Evolutionary conservation across 768 basidiomycete species (phyloP), one percentile per base, ranked within the genome.

Genomic region (Chlorophyllum brunneum): DNA sequence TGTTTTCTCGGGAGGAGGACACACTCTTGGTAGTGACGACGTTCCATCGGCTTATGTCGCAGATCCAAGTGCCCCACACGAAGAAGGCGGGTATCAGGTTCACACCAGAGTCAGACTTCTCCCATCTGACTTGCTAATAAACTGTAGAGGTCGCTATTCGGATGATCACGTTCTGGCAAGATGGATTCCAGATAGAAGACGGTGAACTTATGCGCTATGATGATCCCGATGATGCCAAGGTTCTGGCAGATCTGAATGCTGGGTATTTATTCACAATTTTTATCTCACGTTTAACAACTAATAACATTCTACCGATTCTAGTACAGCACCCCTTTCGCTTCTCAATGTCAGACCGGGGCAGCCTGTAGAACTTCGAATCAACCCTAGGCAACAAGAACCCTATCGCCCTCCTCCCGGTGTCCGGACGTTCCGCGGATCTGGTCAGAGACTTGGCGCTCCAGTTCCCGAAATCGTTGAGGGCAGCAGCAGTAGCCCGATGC

Each of bases 151-250:
- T 79, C 2, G 86, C 76, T 0, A 79, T 84, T 42, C 83, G 95
- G 7, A 77, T 80, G 50, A 71, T 98, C 37, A 94, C 87, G 0
- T 90, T 98, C 70, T 98, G 95, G 95, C 78, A 84, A 34, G 80
- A 98, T 54, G 97, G 97, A 0, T 98, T 97, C 68, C 85, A 85
- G 41, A 80, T 98, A 39, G 91, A 97, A 61, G 91, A 93, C 56
- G 92, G 93, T 4, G 84, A 85, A 26, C 71, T 98, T 49, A 79
- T 89, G 79, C 73, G 78, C 18, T 97, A 97, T 64, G 86, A 89
- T 51, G 83, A 94, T 55, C 89, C 91, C 0, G 74, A 71, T 15
- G 83, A 93, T 57, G 74, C 80, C 36, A 76, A 78, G 48, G 67
- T 92, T 9, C 72, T 98, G 5, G 73, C 75, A 1, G 84, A 90